A percentile compares a stretch with the other conserved stretches of the same genome.
These are phyloP conservation scores for Saturnispora bothae DNA, from an alignment of 805 yeast species.

Conservation along the genomic window DNA sequence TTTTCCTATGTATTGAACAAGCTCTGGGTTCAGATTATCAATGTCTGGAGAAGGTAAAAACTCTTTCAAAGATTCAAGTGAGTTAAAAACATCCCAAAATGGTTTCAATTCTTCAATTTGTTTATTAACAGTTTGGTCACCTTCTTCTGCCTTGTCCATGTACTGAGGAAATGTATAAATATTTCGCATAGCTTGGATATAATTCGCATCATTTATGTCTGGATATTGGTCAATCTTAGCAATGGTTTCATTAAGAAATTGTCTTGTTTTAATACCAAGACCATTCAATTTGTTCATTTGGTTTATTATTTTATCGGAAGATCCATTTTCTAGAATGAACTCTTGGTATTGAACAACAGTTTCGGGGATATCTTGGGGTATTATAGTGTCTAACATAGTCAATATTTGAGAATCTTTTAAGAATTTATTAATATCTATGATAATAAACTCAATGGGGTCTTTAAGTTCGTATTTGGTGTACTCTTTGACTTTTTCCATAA, in stretches of 20 bases:
- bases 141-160: constrained; percentile 44
- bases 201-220: constrained; percentile 18
- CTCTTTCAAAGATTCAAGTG: constrained; percentile 21
- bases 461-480: constrained; percentile 5
- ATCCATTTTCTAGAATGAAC: constrained; percentile 44
- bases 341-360: constrained; percentile 46
- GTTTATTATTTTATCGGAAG: constrained; percentile 32
- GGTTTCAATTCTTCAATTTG: constrained; percentile 41
- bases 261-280: constrained; percentile 31
- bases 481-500: constrained; percentile 33
- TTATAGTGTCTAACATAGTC: constrained; percentile 49
- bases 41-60: constrained; percentile 33
- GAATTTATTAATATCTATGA: constrained; percentile 33
- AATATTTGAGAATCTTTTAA: constrained; percentile 45
- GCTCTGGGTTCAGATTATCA: constrained; percentile 26
- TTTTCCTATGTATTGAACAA: constrained; percentile 25
- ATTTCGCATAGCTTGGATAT: constrained; percentile 27
- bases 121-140: constrained; percentile 45
- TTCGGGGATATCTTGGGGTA: constrained; percentile 48
- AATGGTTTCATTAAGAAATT: constrained; percentile 35
- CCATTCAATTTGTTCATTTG: constrained; percentile 36
- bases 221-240: constrained; percentile 26
- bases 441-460: constrained; percentile 38
- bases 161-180: constrained; percentile 37
- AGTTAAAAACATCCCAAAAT: constrained; percentile 30